These are phyloP conservation scores for Hanseniaspora nectarophila DNA, from an alignment of 805 yeast species.

Conservation along the genomic window DNA sequence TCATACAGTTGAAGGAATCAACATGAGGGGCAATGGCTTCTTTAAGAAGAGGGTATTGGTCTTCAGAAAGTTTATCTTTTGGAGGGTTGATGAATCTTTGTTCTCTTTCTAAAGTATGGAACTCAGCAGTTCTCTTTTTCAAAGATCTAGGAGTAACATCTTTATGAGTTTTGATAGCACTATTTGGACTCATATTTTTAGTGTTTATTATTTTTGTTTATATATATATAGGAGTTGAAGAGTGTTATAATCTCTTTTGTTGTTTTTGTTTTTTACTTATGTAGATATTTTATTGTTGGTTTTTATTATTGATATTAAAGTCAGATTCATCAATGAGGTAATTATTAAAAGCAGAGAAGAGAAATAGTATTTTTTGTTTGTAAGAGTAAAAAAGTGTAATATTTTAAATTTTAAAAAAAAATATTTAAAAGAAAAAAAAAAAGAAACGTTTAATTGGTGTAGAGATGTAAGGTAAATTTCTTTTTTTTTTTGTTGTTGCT, in stretches of 20 bases:
- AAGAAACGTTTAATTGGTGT: not conserved
- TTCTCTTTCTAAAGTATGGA: conserved; percentile 76
- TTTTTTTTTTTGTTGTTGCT: no score
- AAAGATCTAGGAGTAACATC: conserved; percentile 14
- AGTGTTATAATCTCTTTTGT: not conserved
- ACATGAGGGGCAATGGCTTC: conserved; percentile 93
- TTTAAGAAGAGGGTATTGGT: conserved; percentile 53
- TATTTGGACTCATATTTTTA: conserved; percentile 28
- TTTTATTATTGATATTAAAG: no score
- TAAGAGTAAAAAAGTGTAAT: no score
- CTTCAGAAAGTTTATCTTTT: conserved; percentile 54
- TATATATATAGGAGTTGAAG: not conserved
- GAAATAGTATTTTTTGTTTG: no score
- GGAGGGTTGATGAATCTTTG: conserved; percentile 79
- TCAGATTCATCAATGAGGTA: no score
- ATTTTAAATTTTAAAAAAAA: no score
- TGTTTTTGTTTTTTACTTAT: no score
- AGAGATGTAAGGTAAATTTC: no score
- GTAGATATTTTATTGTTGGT: no score
- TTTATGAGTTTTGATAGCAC: conserved; percentile 15
- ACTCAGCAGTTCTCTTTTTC: conserved; percentile 34
- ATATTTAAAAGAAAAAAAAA: no score
- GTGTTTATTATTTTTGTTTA: no score
- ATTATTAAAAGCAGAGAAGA: no score
- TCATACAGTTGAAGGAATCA: conserved; percentile 89